Percentiles rank a stretch among this genome's conserved stretches.
Conservation (phyloP, 2,329 filamentous ascomycete genomes). For the Metarhizium guizhouense region DNA sequence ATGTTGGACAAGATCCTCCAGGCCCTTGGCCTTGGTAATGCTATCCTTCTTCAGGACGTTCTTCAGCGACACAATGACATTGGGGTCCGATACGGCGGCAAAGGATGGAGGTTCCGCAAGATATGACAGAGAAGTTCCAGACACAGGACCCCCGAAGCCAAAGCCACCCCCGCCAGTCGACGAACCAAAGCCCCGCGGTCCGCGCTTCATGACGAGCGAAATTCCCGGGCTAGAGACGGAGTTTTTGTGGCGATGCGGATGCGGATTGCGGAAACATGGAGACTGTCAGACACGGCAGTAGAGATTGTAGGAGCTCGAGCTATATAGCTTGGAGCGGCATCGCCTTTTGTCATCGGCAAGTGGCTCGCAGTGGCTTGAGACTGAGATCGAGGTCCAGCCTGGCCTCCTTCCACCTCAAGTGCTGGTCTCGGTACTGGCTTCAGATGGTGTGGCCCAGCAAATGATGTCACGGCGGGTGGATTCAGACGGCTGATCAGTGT, state of each 20-base stretch:
- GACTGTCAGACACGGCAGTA: not conserved
- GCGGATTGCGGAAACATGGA: not conserved
- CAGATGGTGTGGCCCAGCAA: not conserved
- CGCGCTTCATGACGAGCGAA: conserved; percentile 5
- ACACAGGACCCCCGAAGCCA: conserved; percentile 28
- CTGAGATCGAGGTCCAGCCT: not conserved
- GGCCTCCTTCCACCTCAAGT: not conserved
- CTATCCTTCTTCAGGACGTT: conserved; percentile 88
- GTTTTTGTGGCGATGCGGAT: not conserved
- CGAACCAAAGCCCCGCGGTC: conserved; percentile 5
- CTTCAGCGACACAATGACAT: conserved; percentile 84
- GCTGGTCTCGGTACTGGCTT: not conserved
- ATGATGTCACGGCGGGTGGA: conserved; percentile 4
- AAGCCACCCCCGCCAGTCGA: conserved; percentile 6
- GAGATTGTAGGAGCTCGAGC: not conserved
- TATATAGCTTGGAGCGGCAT: not conserved
- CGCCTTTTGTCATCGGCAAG: not conserved
- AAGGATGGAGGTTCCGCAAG: conserved; percentile 79
- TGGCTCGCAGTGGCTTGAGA: not conserved
- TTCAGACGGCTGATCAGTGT: not conserved
- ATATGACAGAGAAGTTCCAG: conserved; percentile 62
- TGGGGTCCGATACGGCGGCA: conserved; percentile 65
- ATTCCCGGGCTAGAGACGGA: not conserved
- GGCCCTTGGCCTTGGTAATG: conserved; percentile 80
- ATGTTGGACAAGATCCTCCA: conserved; percentile 72